These are phyloP conservation scores for Metschnikowia kofuensis DNA, from an alignment of 805 yeast species.

Conservation along the genomic window DNA sequence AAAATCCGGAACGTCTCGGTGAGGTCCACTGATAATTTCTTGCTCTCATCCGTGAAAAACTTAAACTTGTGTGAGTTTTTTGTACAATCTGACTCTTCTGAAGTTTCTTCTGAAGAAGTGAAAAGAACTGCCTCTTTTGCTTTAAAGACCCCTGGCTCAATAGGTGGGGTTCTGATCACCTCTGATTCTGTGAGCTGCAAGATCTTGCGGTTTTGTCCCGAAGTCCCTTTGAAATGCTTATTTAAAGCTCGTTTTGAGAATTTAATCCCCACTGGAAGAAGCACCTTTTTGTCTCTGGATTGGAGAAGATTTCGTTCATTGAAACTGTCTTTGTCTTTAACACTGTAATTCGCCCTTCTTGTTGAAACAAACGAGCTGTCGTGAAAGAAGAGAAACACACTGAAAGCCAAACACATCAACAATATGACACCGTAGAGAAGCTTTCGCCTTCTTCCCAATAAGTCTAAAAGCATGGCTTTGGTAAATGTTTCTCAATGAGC, in stretches of 20 bases:
- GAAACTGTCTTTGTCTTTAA: too few relatives aligned
- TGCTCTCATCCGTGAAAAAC: slow-evolving; percentile 3
- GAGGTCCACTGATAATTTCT: slow-evolving; percentile 7
- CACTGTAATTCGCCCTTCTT: too few relatives aligned
- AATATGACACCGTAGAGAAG: too few relatives aligned
- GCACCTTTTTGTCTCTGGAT: not conserved
- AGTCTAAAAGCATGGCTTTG: too few relatives aligned
- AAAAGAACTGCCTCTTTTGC: not conserved
- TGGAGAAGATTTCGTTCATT: not conserved
- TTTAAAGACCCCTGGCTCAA: slow-evolving; percentile 1
- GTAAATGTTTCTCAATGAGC: too few relatives aligned
- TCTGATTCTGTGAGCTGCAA: slow-evolving; percentile 4
- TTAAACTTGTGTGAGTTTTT: not conserved
- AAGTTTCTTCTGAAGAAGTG: not conserved
- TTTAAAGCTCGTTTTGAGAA: slow-evolving; percentile 2
- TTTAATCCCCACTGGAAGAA: slow-evolving; percentile 10
- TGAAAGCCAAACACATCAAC: too few relatives aligned
- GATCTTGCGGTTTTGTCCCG: slow-evolving; percentile 3
- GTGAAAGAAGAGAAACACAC: too few relatives aligned
- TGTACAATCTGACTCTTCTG: not conserved
- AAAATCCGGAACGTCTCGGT: slow-evolving; percentile 1
- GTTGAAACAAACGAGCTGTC: too few relatives aligned
- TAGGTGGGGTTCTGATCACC: slow-evolving; percentile 1
- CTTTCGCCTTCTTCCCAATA: too few relatives aligned
- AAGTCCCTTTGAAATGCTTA: slow-evolving; percentile 6